Evolutionary conservation across 257 asterid genomes (phyloP), one percentile per base, ranked within the genome.

Genomic region (Solanum rostratum): DNA sequence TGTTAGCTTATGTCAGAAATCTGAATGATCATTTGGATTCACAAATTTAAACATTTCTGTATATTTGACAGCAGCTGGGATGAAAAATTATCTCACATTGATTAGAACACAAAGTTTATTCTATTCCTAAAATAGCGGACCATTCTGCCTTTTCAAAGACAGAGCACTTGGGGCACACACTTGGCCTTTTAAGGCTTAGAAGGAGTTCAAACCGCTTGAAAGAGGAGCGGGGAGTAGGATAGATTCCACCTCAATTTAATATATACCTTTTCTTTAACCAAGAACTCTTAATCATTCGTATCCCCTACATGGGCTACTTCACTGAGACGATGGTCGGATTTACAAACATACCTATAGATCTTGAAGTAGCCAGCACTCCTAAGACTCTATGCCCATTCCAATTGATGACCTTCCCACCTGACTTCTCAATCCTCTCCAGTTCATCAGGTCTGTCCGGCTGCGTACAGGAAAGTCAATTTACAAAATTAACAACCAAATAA

Each of bases 371-470:
- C 19, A 92, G 94, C 22, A 90, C 98, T 13, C 97, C 95, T 2
- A 90, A 86, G 1, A 94, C 94, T 80, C 94, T 84, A 0, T 89
- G 88, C 7, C 95, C 98, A 37, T 94, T 88, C 98, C 97, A 92
- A 24, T 94, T 85, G 22, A 92, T 88, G 54, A 94, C 97, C 74
- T 86, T 94, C 27, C 95, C 98, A 19, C 98, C 97, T 10, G 60
- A 76, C 0, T 27, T 88, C 90, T 94, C 97, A 29, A 94, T 92
- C 82, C 93, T 91, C 88, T 90, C 92, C 66, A 91, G 80, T 57
- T 94, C 97, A 83, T 91, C 97, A 3, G 86, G 84, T 85, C 91
- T 92, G 80, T 91, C 91, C 6, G 95, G 95, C 96, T 92, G 89
- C 43, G 50, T 57, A 74, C 37, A 37, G 5, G 5, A 16, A 46